Evolutionary conservation across 1,284 basidiomycete species (phyloP).

Genomic region (Pseudozyma thailandica): DNA sequence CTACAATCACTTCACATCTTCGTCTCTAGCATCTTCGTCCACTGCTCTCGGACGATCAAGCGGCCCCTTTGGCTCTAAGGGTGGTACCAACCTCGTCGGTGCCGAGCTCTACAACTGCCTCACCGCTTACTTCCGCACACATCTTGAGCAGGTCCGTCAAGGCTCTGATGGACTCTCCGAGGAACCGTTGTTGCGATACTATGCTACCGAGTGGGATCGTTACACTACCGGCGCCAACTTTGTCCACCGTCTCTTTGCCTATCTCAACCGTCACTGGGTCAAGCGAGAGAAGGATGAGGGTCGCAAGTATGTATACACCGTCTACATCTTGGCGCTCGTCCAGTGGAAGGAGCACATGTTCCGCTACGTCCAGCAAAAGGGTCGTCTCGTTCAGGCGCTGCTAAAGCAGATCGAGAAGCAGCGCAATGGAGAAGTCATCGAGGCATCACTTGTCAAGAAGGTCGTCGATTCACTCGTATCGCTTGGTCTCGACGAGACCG

Average conservation of each 20-base stretch:
- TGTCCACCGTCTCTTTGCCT: slow-evolving; percentile 83
- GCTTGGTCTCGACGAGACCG: slow-evolving; percentile 89
- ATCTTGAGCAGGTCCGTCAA: slow-evolving; percentile 69
- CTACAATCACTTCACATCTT: slow-evolving; percentile 95
- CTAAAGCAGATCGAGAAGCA: slow-evolving; percentile 90
- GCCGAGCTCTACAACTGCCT: slow-evolving; percentile 92
- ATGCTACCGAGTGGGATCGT: slow-evolving; percentile 91
- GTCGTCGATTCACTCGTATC: slow-evolving; percentile 95
- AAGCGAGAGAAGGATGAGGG: slow-evolving; percentile 98
- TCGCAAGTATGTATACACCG: slow-evolving; percentile 90
- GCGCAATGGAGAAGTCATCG: slow-evolving; percentile 92
- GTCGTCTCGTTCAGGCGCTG: slow-evolving; percentile 86
- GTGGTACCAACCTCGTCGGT: slow-evolving; percentile 91
- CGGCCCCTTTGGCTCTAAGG: slow-evolving; percentile 38
- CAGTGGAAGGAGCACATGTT: slow-evolving; percentile 97
- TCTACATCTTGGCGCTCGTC: slow-evolving; percentile 94
- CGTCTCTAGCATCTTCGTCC: slow-evolving; percentile 74
- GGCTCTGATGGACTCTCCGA: slow-evolving; percentile 83
- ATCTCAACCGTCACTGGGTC: slow-evolving; percentile 99
- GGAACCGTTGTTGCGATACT: slow-evolving; percentile 88
- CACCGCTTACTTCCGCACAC: slow-evolving; percentile 82
- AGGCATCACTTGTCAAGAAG: slow-evolving; percentile 92
- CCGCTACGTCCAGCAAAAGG: slow-evolving; percentile 79
- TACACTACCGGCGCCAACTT: slow-evolving; percentile 97
- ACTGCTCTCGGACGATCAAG: slow-evolving; percentile 43